Percentiles rank a stretch among this genome's conserved stretches.
phyloP scores from a whole-genome alignment of 305 asterid genomes.

The Petunia hybrid region DNA sequence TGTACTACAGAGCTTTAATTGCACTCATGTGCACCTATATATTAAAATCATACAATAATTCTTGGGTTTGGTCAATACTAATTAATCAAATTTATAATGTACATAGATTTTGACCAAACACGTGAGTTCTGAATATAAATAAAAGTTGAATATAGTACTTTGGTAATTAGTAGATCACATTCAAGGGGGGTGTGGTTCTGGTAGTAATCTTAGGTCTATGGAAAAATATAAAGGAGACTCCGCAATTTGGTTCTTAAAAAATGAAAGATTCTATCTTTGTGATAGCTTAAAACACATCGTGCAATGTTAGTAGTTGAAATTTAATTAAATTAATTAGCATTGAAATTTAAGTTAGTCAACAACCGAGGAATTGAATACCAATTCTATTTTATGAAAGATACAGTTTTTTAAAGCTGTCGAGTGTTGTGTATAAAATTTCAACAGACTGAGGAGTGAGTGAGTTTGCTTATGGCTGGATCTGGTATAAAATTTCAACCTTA shows the following conservation, averaged over 20 bases:
- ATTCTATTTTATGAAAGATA: neutral
- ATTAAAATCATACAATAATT: neutral
- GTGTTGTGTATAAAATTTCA: neutral
- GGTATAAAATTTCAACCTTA: too few relatives aligned
- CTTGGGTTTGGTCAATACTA: constrained; percentile 16
- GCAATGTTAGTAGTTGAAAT: neutral
- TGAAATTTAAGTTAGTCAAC: too few relatives aligned
- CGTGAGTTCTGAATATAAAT: constrained; percentile 24
- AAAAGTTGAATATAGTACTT: neutral
- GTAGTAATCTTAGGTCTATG: constrained; percentile 1
- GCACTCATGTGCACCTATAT: constrained; percentile 13
- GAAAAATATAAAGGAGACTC: neutral
- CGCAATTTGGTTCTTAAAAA: constrained; percentile 7
- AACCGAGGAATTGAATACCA: neutral
- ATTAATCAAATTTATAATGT: constrained; percentile 8
- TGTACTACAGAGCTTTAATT: neutral
- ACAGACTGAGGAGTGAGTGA: neutral
- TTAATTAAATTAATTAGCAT: neutral
- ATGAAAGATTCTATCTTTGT: neutral
- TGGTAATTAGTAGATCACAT: too few relatives aligned
- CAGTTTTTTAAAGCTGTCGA: neutral
- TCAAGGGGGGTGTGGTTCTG: neutral
- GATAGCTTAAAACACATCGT: neutral
- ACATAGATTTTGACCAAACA: constrained; percentile 28
- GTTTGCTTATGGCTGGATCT: neutral